Evolutionary conservation across 164 flowering plant genomes (phyloP).

Genomic region (Hamamelis virginiana): DNA sequence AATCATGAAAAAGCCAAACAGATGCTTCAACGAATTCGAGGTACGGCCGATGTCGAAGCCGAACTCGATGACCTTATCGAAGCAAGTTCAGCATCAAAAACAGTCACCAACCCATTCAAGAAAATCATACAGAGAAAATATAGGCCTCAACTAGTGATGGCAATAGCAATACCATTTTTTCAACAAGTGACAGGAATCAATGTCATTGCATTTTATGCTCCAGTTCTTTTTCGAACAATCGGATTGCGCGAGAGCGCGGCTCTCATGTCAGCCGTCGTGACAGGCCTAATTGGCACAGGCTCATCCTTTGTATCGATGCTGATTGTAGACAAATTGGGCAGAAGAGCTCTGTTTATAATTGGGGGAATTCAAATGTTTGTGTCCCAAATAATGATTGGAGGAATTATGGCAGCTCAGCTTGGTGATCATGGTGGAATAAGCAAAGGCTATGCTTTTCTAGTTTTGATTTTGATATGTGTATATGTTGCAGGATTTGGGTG

Average conservation of each 20-base stretch:
- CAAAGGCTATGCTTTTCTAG: slow-evolving; percentile 22
- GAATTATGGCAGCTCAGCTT: slow-evolving; percentile 22
- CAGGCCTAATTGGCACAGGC: slow-evolving; percentile 22
- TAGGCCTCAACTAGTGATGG: slow-evolving; percentile 43
- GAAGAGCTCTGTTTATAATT: slow-evolving; percentile 26
- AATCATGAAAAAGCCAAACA: slow-evolving; percentile 26
- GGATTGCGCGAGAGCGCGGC: slow-evolving; percentile 41
- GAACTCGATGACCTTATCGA: slow-evolving; percentile 50
- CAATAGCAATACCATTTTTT: slow-evolving; percentile 41
- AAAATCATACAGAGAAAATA: slow-evolving; percentile 26
- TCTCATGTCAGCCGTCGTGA: slow-evolving; percentile 28
- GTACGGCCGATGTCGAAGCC: slow-evolving; percentile 46
- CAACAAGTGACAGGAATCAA: slow-evolving; percentile 50
- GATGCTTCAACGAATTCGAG: slow-evolving; percentile 44
- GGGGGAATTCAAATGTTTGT: slow-evolving; percentile 45
- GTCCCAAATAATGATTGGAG: slow-evolving; percentile 30
- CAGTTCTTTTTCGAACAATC: slow-evolving; percentile 34
- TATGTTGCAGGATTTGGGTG: slow-evolving; percentile 40
- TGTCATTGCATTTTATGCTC: slow-evolving; percentile 46
- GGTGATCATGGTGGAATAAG: slow-evolving; percentile 38
- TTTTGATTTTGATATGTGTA: slow-evolving; percentile 30
- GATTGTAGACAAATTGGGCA: slow-evolving; percentile 34
- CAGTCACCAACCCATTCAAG: slow-evolving; percentile 24
- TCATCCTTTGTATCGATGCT: slow-evolving; percentile 42
- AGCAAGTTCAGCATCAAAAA: slow-evolving; percentile 20